Conservation (phyloP, 2,329 filamentous ascomycete species). For the Macrophomina pseudophaseolina region DNA sequence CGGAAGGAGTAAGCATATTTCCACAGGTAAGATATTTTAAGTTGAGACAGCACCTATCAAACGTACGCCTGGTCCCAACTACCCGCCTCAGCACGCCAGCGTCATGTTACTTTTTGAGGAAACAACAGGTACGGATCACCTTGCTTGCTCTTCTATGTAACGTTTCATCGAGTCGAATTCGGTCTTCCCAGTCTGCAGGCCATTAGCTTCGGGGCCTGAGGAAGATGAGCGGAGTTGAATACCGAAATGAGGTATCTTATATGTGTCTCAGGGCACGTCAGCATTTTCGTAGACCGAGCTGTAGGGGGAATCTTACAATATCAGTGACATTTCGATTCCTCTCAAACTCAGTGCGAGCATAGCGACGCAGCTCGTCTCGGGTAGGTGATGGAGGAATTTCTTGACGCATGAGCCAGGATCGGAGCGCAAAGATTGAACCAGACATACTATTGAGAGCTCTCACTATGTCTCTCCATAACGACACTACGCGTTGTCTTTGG, state of each 20-base stretch:
- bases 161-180: conserved; percentile 56
- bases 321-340: conserved; percentile 53
- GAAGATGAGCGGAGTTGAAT: conserved; percentile 26
- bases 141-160: conserved; percentile 44
- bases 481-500: conserved; percentile 52
- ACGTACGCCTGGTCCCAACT: too few species aligned
- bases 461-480: conserved; percentile 55
- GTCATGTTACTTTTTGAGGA: not conserved
- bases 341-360: conserved; percentile 56
- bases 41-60: too few species aligned
- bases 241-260: conserved; percentile 57
- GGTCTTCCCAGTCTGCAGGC: conserved; percentile 51
- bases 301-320: conserved; percentile 42
- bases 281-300: conserved; percentile 10
- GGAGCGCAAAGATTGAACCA: not conserved
- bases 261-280: conserved; percentile 42
- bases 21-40: too few species aligned
- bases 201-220: not conserved
- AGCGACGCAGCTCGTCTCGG: conserved; percentile 52
- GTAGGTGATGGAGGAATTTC: conserved; percentile 44
- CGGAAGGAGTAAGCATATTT: too few species aligned
- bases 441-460: conserved; percentile 45
- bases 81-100: too few species aligned
- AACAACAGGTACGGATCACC: not conserved
- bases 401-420: conserved; percentile 26